Evolutionary conservation across 2,329 filamentous ascomycete species (phyloP).

Genomic region (Exophiala alcalophila): DNA sequence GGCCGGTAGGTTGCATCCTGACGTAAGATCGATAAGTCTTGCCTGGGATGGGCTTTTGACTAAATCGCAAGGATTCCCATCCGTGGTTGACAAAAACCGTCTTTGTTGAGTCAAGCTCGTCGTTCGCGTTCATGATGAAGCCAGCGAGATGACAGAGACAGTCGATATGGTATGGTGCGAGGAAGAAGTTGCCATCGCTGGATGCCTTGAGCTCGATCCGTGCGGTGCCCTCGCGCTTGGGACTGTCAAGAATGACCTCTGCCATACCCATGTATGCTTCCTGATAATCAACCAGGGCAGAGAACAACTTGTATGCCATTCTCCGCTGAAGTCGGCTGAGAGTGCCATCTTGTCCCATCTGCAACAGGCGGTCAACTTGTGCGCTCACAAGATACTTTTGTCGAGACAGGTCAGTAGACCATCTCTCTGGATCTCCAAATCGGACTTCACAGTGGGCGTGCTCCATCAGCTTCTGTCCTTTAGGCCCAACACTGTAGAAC

Average conservation of each 20-base stretch:
- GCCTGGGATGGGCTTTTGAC: constrained; percentile 27
- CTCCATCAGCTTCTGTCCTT: constrained; percentile 57
- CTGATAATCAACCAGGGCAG: constrained; percentile 34
- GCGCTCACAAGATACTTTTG: constrained; percentile 28
- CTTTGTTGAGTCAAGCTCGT: constrained; percentile 21
- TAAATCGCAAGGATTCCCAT: constrained; percentile 35
- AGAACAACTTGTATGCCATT: constrained; percentile 36
- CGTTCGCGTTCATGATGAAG: constrained; percentile 39
- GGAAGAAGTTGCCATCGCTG: constrained; percentile 27
- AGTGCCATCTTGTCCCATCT: constrained; percentile 4
- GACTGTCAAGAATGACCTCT: constrained; percentile 35
- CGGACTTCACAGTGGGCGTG: constrained; percentile 61
- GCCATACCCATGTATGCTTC: constrained; percentile 35
- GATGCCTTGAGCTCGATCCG: constrained; percentile 30
- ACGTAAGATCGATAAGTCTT: constrained; percentile 34
- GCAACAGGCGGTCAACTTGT: constrained; percentile 24
- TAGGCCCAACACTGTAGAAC: constrained; percentile 5
- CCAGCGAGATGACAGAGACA: constrained; percentile 37
- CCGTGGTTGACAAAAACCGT: constrained; percentile 39
- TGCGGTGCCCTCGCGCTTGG: constrained; percentile 34
- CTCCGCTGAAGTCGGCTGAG: constrained; percentile 15
- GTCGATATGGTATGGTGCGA: constrained; percentile 37
- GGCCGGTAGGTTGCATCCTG: constrained; percentile 32
- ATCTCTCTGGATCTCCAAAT: constrained; percentile 1
- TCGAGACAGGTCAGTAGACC: constrained; percentile 25